Evolutionary conservation across 78 protist genomes (phyloP).

Genomic region (Monosiga brevicollis): DNA sequence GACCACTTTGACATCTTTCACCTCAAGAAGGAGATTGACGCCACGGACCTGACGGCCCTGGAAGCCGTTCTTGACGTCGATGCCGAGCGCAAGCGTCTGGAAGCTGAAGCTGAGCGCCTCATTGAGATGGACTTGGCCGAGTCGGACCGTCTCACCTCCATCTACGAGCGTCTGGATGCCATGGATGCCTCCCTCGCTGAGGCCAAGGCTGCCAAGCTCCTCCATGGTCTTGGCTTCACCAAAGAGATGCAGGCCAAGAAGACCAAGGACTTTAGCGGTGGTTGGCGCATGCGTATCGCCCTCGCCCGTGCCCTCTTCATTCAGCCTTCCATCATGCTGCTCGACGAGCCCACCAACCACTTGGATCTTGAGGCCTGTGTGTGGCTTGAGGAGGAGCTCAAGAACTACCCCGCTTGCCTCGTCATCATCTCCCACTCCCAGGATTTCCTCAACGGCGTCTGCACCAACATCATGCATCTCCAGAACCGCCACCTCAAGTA

Average conservation of each 20-base stretch:
- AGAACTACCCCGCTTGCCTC: constrained; percentile 29
- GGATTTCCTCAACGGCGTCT: constrained; percentile 78
- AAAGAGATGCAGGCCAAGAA: constrained; percentile 53
- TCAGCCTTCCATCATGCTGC: constrained; percentile 53
- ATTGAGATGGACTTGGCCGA: constrained; percentile 52
- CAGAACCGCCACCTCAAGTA: constrained; percentile 29
- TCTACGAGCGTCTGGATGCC: constrained; percentile 26
- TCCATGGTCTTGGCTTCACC: constrained; percentile 72
- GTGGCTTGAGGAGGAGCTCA: constrained; percentile 78
- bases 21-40: background rate
- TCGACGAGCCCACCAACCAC: constrained; percentile 85
- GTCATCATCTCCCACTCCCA: constrained; percentile 83
- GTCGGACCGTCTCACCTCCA: constrained; percentile 26
- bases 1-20: constrained; percentile 3
- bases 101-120: constrained; percentile 29
- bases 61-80: constrained; percentile 48
- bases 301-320: constrained; percentile 87
- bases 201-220: constrained; percentile 24
- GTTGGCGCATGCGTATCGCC: constrained; percentile 88
- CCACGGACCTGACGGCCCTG: constrained; percentile 34
- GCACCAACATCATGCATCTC: constrained; percentile 76
- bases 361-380: constrained; percentile 74
- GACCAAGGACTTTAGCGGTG: constrained; percentile 72
- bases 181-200: constrained; percentile 24
- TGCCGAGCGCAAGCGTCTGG: constrained; percentile 7